phyloP scores from a whole-genome alignment of 2,329 filamentous ascomycete genomes.

The Bipolaris sorokiniana region DNA sequence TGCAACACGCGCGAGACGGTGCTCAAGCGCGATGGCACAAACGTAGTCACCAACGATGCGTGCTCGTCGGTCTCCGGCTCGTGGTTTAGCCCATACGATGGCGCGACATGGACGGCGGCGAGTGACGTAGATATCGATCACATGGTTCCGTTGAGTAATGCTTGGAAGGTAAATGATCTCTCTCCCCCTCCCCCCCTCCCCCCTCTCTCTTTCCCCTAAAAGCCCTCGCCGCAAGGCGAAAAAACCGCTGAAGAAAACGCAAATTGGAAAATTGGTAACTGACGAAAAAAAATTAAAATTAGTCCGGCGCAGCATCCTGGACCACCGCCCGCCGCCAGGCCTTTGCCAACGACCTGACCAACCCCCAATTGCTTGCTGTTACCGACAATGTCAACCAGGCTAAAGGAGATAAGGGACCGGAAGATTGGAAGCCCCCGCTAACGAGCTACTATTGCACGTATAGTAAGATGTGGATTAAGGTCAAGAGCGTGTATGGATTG shows the following conservation, averaged over 20 bases:
- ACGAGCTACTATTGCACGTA: conserved; percentile 77
- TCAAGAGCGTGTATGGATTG: conserved; percentile 75
- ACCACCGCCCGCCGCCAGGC: conserved; percentile 68
- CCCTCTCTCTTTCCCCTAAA: not conserved
- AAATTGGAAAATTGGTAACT: too few relatives aligned
- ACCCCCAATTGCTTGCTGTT: conserved; percentile 79
- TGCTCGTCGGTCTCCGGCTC: conserved; percentile 70
- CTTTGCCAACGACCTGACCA: conserved; percentile 78
- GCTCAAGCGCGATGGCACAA: conserved; percentile 73
- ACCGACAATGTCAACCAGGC: conserved; percentile 76
- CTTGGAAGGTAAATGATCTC: conserved; percentile 70
- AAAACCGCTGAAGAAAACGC: too few relatives aligned
- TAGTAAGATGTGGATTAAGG: conserved; percentile 75
- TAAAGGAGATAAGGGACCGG: conserved; percentile 77
- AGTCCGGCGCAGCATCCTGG: conserved; percentile 74
- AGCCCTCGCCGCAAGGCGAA: too few relatives aligned
- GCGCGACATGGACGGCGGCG: conserved; percentile 70
- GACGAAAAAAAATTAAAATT: not conserved
- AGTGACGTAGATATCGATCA: conserved; percentile 83
- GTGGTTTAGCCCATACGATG: conserved; percentile 78
- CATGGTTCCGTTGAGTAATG: conserved; percentile 79
- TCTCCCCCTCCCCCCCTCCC: not conserved
- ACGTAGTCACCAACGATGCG: conserved; percentile 63
- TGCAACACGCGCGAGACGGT: conserved; percentile 79
- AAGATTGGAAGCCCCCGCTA: conserved; percentile 72